Base-by-base conservation (phyloP, 2,329 filamentous ascomycete species). In the Colletotrichum spaethianum region DNA sequence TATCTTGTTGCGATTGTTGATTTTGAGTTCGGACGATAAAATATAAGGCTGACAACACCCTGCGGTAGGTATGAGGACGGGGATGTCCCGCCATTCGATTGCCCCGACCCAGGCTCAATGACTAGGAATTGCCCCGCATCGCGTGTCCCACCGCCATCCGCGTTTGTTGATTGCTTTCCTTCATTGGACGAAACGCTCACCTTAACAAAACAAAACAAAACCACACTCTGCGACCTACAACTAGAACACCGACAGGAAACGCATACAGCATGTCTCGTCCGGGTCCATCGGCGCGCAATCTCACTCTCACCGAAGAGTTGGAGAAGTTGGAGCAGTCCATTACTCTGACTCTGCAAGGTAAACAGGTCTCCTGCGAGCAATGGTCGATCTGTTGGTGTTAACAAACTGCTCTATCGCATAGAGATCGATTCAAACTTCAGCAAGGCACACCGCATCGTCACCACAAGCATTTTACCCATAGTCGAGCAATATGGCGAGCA, bases 401-500 rank as follows among this genome's bases (percentile, higher is more conserved):
- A 4, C 31, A 8, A 57, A 48, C 26, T 59, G 14, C 40, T 16
- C 46, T n/a, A 16, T 50, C n/a, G 26, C 52, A 20, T 78, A 97
- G 96, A 99, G 86, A 99, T 99, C 84, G 96, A 99, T 81, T 93
- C 94, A 83, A 99, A 99, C 84, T 99, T 99, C 82, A 98, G 94
- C 84, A 94, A 94, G 79, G 95, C 96, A 38, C 96, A 99, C 82
- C 92, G 95, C 74, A 98, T 99, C 72, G 96, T 99, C 48, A 98
- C 96, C 0, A 93, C 93, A 1, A 97, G 92, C 79, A 98, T 99
- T 67, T 84, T 99, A 3, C 96, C 96, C 1, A 89, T 98, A 1
- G 95, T 99, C 26, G 96, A 98, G 80, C 93, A 97, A 79, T 99
- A 99, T 83, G 94, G 94, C 56, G 94, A 97, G 75, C 93, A 98